phyloP scores from a whole-genome alignment of 768 basidiomycete species.

The Leccinum broughii region DNA sequence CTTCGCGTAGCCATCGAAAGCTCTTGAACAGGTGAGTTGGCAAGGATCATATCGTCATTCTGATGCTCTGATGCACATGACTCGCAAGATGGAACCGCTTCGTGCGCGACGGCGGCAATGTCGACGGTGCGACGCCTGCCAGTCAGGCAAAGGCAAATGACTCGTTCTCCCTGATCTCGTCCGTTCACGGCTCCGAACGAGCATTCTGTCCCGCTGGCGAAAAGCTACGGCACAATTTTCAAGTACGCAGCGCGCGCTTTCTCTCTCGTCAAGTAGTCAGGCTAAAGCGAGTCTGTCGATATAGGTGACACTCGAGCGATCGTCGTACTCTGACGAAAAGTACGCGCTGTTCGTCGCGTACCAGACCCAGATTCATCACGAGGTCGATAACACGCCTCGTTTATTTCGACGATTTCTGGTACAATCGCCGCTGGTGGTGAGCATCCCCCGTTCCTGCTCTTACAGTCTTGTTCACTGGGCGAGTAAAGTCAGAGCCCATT shows the following conservation, averaged over 20 bases:
- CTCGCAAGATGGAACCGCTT: constrained; percentile 70
- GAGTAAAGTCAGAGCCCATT: constrained; percentile 56
- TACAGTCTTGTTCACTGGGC: constrained; percentile 2
- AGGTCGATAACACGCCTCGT: constrained; percentile 47
- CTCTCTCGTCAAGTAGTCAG: background rate
- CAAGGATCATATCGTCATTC: background rate
- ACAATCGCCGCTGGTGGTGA: constrained; percentile 69
- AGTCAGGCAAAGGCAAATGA: constrained; percentile 13
- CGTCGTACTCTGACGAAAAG: constrained; percentile 79
- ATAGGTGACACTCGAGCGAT: constrained; percentile 74
- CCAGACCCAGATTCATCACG: constrained; percentile 77
- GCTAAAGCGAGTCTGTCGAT: background rate
- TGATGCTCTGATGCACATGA: background rate
- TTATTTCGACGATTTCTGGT: constrained; percentile 79
- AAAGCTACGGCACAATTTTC: constrained; percentile 52
- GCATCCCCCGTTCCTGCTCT: constrained; percentile 20
- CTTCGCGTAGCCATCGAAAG: constrained; percentile 75
- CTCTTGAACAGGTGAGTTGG: constrained; percentile 60
- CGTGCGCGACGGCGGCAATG: constrained; percentile 46
- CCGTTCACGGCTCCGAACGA: constrained; percentile 59
- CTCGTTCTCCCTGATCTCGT: constrained; percentile 43
- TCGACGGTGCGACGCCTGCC: constrained; percentile 19
- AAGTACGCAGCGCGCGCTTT: constrained; percentile 40
- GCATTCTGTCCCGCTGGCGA: constrained; percentile 30
- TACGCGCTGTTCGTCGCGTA: constrained; percentile 76